Base-by-base conservation (phyloP, 495 filamentous ascomycete genomes). In the Penicillium mononematosum region DNA sequence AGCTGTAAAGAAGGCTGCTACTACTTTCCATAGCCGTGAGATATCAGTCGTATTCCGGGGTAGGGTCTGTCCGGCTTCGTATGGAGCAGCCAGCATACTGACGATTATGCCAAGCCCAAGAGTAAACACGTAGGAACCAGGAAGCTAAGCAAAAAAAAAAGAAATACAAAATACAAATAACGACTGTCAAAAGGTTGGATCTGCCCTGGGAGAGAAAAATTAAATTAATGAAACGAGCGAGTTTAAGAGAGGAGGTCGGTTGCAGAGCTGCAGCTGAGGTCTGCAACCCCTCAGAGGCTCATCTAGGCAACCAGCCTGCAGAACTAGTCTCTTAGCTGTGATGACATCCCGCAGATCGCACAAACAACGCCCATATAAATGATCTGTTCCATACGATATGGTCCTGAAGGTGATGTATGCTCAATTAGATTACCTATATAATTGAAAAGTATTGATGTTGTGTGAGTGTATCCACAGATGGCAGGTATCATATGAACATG, bases 271-370 rank as follows among this genome's bases (percentile, higher is more conserved):
- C 45, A 29, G 50, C 50, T 43, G n/a, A 31, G 24, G 24, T 29
- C 22, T 38, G 22, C 25, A 20, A 27, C 50, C 50, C 36, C 50
- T 39, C 34, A 14, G 34, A 38, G 22, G 34, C 22, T 52, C 22
- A 31, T 47, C 24, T 42, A 38, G 36, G 50, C 19, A 43, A 43
- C 44, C 5, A 7, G 5, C 36, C 38, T 53, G 50, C 50, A 52
- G 50, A 16, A 51, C 24, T 52, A 52, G 50, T 41, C 22, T 11
- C 12, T 31, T 31, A 32, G 45, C 45, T 19, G n/a, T 36, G 36
- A 51, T 42, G n/a, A 32, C 45, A 14, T 29, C 25, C 6, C 7
- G n/a, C 14, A 27, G 14, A 25, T 29, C 16, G 27, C 45, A 46
- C 16, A 19, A 47, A 29, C 2, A 46, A 20, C 31, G 9, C 3